These are phyloP conservation scores for Glycine latifolia DNA, from an alignment of 306 rosid genomes.

Conservation along the genomic window DNA sequence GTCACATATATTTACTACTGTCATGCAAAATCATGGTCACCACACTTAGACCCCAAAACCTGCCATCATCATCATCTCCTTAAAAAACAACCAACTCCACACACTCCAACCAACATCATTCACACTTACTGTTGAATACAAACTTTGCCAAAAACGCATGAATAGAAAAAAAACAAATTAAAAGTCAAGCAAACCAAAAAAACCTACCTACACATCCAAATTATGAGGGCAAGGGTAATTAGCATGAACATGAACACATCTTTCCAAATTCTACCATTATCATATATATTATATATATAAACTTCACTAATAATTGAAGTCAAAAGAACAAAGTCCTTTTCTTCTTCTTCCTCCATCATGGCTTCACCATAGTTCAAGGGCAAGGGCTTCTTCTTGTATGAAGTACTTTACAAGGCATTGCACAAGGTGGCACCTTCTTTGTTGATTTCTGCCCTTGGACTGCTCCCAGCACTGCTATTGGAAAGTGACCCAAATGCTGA, in stretches of 20 bases:
- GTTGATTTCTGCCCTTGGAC: conserved; percentile 82
- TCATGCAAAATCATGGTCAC: conserved; percentile 9
- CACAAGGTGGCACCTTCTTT: conserved; percentile 68
- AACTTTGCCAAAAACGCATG: conserved; percentile 32
- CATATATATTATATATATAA: conserved; percentile 34
- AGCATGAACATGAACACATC: not conserved
- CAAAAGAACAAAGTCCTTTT: conserved; percentile 21
- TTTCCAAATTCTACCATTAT: conserved; percentile 41
- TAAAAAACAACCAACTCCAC: conserved; percentile 4
- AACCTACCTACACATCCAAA: conserved; percentile 44
- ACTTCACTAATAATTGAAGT: conserved; percentile 36
- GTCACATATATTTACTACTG: not conserved
- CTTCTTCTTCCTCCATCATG: not conserved
- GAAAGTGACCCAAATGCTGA: conserved; percentile 80
- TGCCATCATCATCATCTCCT: conserved; percentile 6
- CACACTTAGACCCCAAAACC: not conserved
- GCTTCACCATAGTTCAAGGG: not conserved
- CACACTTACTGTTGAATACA: conserved; percentile 30
- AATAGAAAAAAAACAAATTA: not conserved
- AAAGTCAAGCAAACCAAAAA: conserved; percentile 37
- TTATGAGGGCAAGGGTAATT: conserved; percentile 3
- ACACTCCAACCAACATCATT: conserved; percentile 30
- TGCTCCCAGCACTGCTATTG: conserved; percentile 92
- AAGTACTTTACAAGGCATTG: conserved; percentile 52
- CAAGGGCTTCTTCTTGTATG: too few relatives aligned